Evolutionary conservation across 1,284 basidiomycete genomes (phyloP), one percentile per base, ranked within the genome.

Genomic region (Megacollybia platyphylla): DNA sequence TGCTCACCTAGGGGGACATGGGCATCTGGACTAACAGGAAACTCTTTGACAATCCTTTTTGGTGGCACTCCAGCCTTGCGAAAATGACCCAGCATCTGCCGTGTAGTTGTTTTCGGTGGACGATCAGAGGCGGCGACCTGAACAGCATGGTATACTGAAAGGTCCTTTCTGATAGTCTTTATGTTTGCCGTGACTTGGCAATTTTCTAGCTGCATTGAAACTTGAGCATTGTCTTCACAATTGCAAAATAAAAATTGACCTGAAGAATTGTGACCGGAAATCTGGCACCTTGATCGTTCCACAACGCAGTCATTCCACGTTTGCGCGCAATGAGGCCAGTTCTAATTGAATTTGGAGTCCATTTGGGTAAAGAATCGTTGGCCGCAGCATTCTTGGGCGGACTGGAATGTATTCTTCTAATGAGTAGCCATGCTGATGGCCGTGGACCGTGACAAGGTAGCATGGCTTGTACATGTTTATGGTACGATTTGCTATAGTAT

Each of bases 301-400:
- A 98, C 55, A 97, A 69, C 9, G 79, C 77, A 5, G 89, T 87
- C 94, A 98, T 98, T 37, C 96, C 96, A 40, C 89, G 79, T 68
- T 99, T 99, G 46, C 84, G 75, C 17, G 91, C 93, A 57, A 99
- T 85, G 47, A 97, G 70, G n/a, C 96, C 96, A 0, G 91, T 93
- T 47, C 96, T 76, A 50, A 87, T 74, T 4, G 91, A 92, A 43
- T 74, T 71, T 28, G 94, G 87, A 15, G 82, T 81, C 93, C 93
- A 97, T 70, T 79, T 80, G 29, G 57, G 38, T 24, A 60, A 3
- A 17, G 8, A 11, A 18, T 17, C n/a, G 9, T 7, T 40, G 17
- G 36, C n/a, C 11, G 36, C 31, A 34, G 31, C 31, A 6, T 34
- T 24, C 20, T 24, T 24, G 3, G 20, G 20, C 5, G 20, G 20